Conservation (phyloP, 2,329 filamentous ascomycete genomes). For the Aspergillus sergii region DNA sequence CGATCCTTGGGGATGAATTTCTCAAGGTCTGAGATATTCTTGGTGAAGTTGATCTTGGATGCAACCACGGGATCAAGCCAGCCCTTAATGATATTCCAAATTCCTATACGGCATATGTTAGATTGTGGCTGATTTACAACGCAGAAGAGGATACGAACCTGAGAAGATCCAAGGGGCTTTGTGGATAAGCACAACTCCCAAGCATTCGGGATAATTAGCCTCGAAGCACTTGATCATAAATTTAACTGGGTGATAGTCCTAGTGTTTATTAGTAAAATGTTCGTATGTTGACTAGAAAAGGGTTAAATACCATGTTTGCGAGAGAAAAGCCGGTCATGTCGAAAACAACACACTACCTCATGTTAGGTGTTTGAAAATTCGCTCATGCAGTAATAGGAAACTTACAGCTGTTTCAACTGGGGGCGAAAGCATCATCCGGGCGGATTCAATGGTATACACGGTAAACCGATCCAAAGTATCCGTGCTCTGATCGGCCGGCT, state of each 20-base stretch:
- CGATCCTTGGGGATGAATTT: slow-evolving; percentile 71
- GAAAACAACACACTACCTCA: slow-evolving; percentile 77
- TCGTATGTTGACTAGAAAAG: not conserved
- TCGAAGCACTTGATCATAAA: slow-evolving; percentile 99
- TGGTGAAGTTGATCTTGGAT: slow-evolving; percentile 90
- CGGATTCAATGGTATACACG: slow-evolving; percentile 91
- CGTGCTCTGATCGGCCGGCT: slow-evolving; percentile 77
- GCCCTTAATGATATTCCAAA: slow-evolving; percentile 92
- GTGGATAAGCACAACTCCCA: slow-evolving; percentile 89
- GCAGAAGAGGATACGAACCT: slow-evolving; percentile 52
- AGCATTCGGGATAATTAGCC: slow-evolving; percentile 93
- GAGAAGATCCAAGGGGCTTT: slow-evolving; percentile 98
- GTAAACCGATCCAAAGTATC: slow-evolving; percentile 85
- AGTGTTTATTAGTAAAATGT: slow-evolving; percentile 5
- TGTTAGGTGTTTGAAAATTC: slow-evolving; percentile 16
- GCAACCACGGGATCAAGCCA: slow-evolving; percentile 98
- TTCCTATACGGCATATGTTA: slow-evolving; percentile 55
- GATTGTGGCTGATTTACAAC: not conserved
- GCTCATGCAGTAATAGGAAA: slow-evolving; percentile 24
- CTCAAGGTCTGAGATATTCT: slow-evolving; percentile 75
- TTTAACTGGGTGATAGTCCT: slow-evolving; percentile 94
- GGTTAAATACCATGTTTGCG: slow-evolving; percentile 77
- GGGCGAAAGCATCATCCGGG: slow-evolving; percentile 75
- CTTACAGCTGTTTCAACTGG: slow-evolving; percentile 90
- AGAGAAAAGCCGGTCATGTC: slow-evolving; percentile 94